Conservation (phyloP, 2,329 filamentous ascomycete species). For the Coniochaeta sp. region DNA sequence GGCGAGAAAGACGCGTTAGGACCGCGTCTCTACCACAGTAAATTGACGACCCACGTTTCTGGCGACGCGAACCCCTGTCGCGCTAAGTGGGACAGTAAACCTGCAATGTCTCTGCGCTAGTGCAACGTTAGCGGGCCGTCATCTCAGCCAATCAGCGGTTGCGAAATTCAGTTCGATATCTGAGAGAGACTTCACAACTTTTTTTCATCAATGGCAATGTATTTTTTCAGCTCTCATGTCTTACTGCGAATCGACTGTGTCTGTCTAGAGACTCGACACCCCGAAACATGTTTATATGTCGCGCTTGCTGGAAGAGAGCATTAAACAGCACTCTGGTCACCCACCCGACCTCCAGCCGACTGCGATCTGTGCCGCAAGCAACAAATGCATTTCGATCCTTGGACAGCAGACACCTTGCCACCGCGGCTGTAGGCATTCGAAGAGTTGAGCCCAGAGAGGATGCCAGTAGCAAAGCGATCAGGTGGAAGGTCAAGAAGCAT, state of each 20-base stretch:
- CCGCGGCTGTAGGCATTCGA: slow-evolving; percentile 3
- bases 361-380: background rate
- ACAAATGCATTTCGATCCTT: background rate
- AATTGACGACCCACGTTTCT: background rate
- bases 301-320: slow-evolving; percentile 24
- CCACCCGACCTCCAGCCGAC: background rate
- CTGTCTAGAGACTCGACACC: background rate
- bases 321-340: slow-evolving; percentile 4
- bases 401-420: slow-evolving; percentile 3
- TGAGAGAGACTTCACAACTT: background rate
- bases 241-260: background rate
- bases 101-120: background rate
- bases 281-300: slow-evolving; percentile 30
- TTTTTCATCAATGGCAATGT: background rate
- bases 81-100: background rate
- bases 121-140: background rate
- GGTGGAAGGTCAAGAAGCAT: slow-evolving; percentile 43
- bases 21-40: slow-evolving; percentile 2
- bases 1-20: background rate
- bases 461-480: slow-evolving; percentile 3
- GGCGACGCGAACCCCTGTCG: slow-evolving; percentile 10
- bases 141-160: background rate
- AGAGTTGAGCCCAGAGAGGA: background rate
- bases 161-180: background rate
- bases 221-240: background rate